These are phyloP conservation scores for Hordeum vulgare DNA, from an alignment of 176 grass and related monocot species.

Conservation along the genomic window DNA sequence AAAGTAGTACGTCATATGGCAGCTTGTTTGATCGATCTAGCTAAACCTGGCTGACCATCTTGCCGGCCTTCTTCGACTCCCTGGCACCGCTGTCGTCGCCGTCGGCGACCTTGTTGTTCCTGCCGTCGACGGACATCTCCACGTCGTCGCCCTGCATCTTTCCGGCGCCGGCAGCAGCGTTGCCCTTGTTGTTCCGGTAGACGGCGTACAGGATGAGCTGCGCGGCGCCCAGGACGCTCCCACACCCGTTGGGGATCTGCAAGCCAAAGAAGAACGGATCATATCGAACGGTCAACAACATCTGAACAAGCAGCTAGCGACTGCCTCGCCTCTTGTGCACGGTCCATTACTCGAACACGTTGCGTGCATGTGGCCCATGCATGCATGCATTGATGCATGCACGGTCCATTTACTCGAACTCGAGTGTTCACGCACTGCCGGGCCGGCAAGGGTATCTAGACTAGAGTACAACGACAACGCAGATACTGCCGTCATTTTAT, in stretches of 20 bases:
- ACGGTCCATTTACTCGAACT: too few species aligned
- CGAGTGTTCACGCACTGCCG: background rate
- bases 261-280: background rate
- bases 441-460: background rate
- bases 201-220: conserved; percentile 79
- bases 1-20: background rate
- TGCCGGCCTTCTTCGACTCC: background rate
- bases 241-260: conserved; percentile 93
- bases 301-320: background rate
- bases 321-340: conserved; percentile 5
- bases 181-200: conserved; percentile 56
- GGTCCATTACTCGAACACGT: background rate
- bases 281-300: background rate
- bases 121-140: conserved; percentile 28
- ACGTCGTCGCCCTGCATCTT: conserved; percentile 2
- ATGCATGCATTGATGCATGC: background rate
- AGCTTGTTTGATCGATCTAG: background rate
- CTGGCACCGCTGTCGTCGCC: background rate
- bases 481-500: background rate
- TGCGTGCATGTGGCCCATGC: background rate
- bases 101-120: conserved; percentile 30
- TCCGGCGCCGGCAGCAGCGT: background rate
- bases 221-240: conserved; percentile 64
- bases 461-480: background rate
- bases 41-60: conserved; percentile 24